These are phyloP conservation scores for Ajuga reptans DNA, from an alignment of 305 asterid species.

Conservation along the genomic window DNA sequence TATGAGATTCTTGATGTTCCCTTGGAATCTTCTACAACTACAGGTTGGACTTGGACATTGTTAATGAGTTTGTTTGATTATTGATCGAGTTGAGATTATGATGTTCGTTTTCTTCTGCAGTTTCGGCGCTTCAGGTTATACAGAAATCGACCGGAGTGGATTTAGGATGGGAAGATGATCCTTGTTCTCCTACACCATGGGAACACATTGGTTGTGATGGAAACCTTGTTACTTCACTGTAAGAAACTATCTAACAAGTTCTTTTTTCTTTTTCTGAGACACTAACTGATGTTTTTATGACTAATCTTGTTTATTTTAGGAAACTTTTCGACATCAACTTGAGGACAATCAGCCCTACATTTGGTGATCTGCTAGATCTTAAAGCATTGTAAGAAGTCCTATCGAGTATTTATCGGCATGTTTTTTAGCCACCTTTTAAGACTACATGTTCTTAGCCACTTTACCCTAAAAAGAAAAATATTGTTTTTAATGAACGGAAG, in stretches of 20 bases:
- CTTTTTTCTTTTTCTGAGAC: not conserved
- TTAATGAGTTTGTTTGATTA: not conserved
- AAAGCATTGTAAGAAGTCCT: slow-evolving; percentile 55
- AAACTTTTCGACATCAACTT: slow-evolving; percentile 59
- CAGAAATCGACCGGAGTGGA: slow-evolving; percentile 65
- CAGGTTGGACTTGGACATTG: slow-evolving; percentile 41
- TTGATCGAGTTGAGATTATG: not conserved
- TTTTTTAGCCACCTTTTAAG: too few species aligned
- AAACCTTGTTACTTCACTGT: slow-evolving; percentile 76
- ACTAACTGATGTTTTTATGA: not conserved
- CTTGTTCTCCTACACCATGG: slow-evolving; percentile 86
- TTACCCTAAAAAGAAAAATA: too few species aligned
- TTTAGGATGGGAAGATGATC: slow-evolving; percentile 88
- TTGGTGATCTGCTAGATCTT: slow-evolving; percentile 76
- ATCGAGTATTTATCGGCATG: too few species aligned
- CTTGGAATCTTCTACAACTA: slow-evolving; percentile 69
- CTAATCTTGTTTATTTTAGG: slow-evolving; percentile 29
- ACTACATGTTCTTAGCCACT: too few species aligned
- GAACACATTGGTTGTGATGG: slow-evolving; percentile 76
- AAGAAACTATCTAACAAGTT: slow-evolving; percentile 16
- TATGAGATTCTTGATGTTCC: slow-evolving; percentile 73
- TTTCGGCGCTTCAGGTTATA: slow-evolving; percentile 88
- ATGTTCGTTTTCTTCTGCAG: slow-evolving; percentile 32
- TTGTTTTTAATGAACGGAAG: too few species aligned
- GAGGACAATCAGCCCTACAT: slow-evolving; percentile 79